Percentiles rank a stretch among this genome's conserved stretches.
Evolutionary conservation across 2,329 filamentous ascomycete genomes (phyloP).

Genomic region (Pseudohalonectria lignicola): DNA sequence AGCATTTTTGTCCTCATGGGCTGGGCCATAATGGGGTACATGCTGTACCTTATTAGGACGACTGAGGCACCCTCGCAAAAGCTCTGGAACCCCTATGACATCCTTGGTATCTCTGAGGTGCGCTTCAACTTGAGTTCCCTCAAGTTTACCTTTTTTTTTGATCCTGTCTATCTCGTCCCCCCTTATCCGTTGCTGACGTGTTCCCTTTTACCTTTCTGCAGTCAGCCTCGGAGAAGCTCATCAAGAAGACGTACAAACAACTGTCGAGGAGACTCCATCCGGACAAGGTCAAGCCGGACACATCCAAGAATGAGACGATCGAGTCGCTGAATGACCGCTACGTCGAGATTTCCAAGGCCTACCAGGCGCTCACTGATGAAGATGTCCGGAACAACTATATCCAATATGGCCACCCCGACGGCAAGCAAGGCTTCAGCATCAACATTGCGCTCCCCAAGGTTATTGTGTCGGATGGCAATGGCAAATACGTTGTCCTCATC

Average conservation of each 20-base stretch:
- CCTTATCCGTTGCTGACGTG: not conserved
- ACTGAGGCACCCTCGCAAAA: slow-evolving; percentile 63
- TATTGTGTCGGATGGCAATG: slow-evolving; percentile 85
- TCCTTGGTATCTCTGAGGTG: slow-evolving; percentile 76
- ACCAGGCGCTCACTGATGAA: slow-evolving; percentile 95
- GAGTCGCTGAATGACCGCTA: slow-evolving; percentile 80
- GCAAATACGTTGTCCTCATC: slow-evolving; percentile 86
- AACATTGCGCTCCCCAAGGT: slow-evolving; percentile 91
- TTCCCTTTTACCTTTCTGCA: slow-evolving; percentile 18
- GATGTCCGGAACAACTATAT: slow-evolving; percentile 95
- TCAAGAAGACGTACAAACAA: slow-evolving; percentile 83
- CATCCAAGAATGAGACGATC: slow-evolving; percentile 77
- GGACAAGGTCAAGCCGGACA: slow-evolving; percentile 80
- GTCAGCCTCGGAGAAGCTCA: slow-evolving; percentile 78
- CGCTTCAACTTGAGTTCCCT: slow-evolving; percentile 13
- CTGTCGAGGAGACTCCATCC: slow-evolving; percentile 83
- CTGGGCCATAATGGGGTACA: slow-evolving; percentile 76
- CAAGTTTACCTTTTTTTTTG: not conserved
- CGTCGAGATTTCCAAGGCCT: slow-evolving; percentile 93
- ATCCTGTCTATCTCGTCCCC: not conserved
- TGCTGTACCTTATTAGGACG: slow-evolving; percentile 81
- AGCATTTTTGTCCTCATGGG: slow-evolving; percentile 64
- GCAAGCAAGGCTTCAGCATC: slow-evolving; percentile 96
- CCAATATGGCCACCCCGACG: slow-evolving; percentile 91
- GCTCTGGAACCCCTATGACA: slow-evolving; percentile 95